phyloP scores from a whole-genome alignment of 1,139 yeast genomes.

The Debaryomyces sp. region DNA sequence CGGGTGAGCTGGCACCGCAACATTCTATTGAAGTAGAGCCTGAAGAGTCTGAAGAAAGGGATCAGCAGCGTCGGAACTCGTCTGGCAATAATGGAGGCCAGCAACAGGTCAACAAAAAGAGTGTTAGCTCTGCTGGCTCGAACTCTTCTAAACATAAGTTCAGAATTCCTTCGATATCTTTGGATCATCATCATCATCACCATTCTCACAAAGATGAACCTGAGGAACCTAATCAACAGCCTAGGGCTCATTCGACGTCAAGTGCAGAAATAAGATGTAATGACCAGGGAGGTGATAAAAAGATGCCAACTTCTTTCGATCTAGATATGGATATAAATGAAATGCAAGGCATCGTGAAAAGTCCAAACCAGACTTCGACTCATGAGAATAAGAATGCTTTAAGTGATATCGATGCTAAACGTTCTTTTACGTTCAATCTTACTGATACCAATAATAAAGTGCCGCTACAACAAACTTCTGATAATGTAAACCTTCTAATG shows the following conservation, averaged over 20 bases:
- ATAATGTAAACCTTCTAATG: conserved; percentile 2
- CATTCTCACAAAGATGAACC: conserved; percentile 11
- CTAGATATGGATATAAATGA: conserved; percentile 53
- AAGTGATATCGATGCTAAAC: conserved; percentile 1
- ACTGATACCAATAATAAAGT: neutral
- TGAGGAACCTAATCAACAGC: conserved; percentile 1
- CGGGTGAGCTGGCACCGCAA: conserved; percentile 4
- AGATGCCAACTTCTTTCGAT: conserved; percentile 26
- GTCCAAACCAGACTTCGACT: conserved; percentile 17
- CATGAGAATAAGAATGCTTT: neutral
- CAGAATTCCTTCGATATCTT: conserved; percentile 38
- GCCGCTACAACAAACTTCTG: conserved; percentile 2
- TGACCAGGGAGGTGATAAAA: neutral
- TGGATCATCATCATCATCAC: conserved; percentile 33
- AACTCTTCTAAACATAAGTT: conserved; percentile 23
- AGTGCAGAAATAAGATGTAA: neutral
- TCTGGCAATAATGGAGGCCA: neutral
- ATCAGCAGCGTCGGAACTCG: conserved; percentile 1
- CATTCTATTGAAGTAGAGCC: neutral
- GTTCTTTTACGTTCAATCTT: conserved; percentile 10
- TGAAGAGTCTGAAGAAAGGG: conserved; percentile 4
- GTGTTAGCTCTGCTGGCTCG: conserved; percentile 22
- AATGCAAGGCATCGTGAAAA: conserved; percentile 55
- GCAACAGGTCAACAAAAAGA: conserved; percentile 16
- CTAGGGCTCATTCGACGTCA: neutral